These are phyloP conservation scores for Neofusicoccum kwambonambiense DNA, from an alignment of 2,329 filamentous ascomycete species.

Conservation along the genomic window DNA sequence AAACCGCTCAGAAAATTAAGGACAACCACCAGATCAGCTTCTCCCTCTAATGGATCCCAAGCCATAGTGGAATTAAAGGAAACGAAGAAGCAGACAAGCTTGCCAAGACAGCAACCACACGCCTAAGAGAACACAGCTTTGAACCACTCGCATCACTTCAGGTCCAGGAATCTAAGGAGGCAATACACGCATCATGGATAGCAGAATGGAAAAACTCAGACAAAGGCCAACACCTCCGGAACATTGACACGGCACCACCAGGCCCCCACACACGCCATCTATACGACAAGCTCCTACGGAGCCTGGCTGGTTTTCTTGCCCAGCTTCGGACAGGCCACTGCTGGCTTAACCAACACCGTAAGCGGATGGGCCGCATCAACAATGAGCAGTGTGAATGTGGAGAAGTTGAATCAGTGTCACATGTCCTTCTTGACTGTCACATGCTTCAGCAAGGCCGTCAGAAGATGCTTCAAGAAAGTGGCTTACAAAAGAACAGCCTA, in stretches of 20 bases:
- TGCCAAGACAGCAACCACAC: no score
- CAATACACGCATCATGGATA: neutral
- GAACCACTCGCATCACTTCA: no score
- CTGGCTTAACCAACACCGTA: no score
- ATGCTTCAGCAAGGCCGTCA: no score
- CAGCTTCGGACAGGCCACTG: neutral
- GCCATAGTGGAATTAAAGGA: constrained; percentile 12
- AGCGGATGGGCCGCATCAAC: no score
- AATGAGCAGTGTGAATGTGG: no score
- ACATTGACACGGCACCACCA: neutral
- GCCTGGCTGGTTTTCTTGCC: neutral
- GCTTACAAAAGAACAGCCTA: no score
- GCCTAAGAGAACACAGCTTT: no score
- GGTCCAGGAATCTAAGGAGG: no score
- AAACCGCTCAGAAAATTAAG: neutral
- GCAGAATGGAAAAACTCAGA: neutral
- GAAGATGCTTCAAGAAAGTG: no score
- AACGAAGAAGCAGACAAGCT: constrained; percentile 17
- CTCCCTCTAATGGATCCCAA: constrained; percentile 19
- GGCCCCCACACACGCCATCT: neutral
- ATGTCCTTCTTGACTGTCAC: no score
- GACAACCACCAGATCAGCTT: neutral
- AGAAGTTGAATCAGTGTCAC: no score
- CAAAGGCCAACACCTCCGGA: neutral
- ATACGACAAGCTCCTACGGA: neutral